Base-by-base conservation (phyloP, 2,329 filamentous ascomycete genomes). In the Scedosporium apiospermum region DNA sequence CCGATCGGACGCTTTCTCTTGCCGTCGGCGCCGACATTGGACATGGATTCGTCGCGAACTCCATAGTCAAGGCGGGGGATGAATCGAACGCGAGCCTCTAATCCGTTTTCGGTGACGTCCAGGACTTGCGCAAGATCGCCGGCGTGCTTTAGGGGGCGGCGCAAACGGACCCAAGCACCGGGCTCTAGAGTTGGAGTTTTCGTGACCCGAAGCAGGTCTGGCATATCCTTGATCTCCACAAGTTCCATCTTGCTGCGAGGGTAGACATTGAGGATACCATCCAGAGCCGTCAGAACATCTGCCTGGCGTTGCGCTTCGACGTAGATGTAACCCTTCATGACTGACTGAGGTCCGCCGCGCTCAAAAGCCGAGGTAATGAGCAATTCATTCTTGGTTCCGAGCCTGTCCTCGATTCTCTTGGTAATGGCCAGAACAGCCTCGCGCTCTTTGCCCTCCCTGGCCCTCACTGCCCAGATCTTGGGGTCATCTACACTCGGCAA, bases 181-280 rank as follows among this genome's bases (percentile, higher is more conserved):
- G 89, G 89, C 68, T 95, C 87, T 41, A 99, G 80, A 27, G 87
- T 87, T 58, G 92, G 90, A 2, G 89, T 93, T 77, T 96, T 96
- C 65, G 86, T 88, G 30, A 96, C 91, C 60, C 92, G 87, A 18
- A 99, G 81, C n/a, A 99, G 83, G 75, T 98, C 95, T 1, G 95
- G 93, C 88, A 97, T 96, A 75, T 99, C 95, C 74, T 96, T 96
- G 70, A 98, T 92, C 58, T 95, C 91, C 51, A 99, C 91, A 60
- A 98, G 80, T 55, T 93, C 85, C 77, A 95, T 88, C 75, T 92
- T 95, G 30, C 86, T 89, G 63, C 91, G 87, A 62, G 93, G 90
- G 73, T 97, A 99, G 44, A 96, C 89, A 71, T 96, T 92, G 65
- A 91, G 84, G 70, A 99, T 85, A 51, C 88, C 90, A 65, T 96